phyloP scores from a whole-genome alignment of 169 alveolate species.

The Condylostoma magnum region DNA sequence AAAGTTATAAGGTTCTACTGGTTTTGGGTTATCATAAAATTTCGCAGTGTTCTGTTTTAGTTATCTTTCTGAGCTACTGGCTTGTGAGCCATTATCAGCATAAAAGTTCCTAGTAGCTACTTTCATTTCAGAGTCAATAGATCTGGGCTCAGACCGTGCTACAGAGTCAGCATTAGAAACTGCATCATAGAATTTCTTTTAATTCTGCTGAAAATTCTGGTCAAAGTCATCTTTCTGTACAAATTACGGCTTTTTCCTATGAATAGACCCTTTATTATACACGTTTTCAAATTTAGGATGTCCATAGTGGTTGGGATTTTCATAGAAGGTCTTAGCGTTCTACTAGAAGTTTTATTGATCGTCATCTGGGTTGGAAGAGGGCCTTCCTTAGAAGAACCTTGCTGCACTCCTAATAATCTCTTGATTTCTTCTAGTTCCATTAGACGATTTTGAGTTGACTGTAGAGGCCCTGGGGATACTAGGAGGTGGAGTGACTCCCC shows the following conservation, averaged over 20 bases:
- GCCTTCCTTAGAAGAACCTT: slow-evolving; percentile 24
- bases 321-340: slow-evolving; percentile 31
- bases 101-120: too few species aligned
- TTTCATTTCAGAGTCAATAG: too few species aligned
- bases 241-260: slow-evolving; percentile 6
- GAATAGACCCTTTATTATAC: background rate
- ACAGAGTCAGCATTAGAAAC: too few species aligned
- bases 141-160: too few species aligned
- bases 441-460: slow-evolving; percentile 7
- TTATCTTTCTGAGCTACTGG: too few species aligned
- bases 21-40: too few species aligned
- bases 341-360: slow-evolving; percentile 24
- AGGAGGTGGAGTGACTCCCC: slow-evolving; percentile 21
- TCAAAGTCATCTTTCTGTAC: too few species aligned
- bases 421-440: slow-evolving; percentile 9
- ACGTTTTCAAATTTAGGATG: background rate
- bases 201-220: too few species aligned
- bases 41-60: too few species aligned
- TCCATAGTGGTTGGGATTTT: background rate
- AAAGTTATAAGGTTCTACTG: too few species aligned
- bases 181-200: too few species aligned
- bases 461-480: slow-evolving; percentile 18
- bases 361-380: slow-evolving; percentile 1
- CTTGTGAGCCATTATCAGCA: too few species aligned
- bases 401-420: slow-evolving; percentile 6